phyloP scores from a whole-genome alignment of 2,329 filamentous ascomycete genomes.

The Myriangium duriaei region DNA sequence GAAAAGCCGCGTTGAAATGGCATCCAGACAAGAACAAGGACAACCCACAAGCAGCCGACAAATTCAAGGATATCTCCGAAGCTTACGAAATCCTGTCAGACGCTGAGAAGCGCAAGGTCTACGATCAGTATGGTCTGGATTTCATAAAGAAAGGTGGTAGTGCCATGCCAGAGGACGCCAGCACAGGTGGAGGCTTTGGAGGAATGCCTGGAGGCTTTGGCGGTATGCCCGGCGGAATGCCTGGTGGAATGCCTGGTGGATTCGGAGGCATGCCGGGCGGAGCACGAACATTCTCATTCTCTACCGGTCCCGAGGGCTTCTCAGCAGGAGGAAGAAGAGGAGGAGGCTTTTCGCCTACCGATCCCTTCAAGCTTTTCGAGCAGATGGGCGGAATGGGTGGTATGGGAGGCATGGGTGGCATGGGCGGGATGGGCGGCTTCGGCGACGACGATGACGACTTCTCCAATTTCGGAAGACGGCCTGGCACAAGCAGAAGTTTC shows the following conservation, averaged over 20 bases:
- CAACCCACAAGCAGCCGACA: conserved; percentile 71
- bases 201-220: conserved; percentile 47
- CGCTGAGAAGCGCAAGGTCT: conserved; percentile 89
- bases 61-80: conserved; percentile 96
- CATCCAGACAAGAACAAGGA: conserved; percentile 98
- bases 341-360: conserved; percentile 68
- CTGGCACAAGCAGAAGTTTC: conserved; percentile 15
- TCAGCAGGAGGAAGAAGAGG: conserved; percentile 28
- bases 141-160: conserved; percentile 74
- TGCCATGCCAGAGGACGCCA: conserved; percentile 47
- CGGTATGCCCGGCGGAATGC: conserved; percentile 39
- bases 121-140: conserved; percentile 89
- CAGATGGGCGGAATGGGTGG: conserved; percentile 44
- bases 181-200: conserved; percentile 30
- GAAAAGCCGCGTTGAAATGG: conserved; percentile 68
- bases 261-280: conserved; percentile 46
- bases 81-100: conserved; percentile 97
- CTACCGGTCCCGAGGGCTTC: conserved; percentile 46
- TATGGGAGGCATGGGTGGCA: background rate
- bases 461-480: conserved; percentile 8
- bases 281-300: conserved; percentile 44
- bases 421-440: conserved; percentile 3
- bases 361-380: conserved; percentile 71
- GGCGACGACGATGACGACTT: conserved; percentile 30
- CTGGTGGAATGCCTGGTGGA: conserved; percentile 16